Evolutionary conservation across 768 basidiomycete species (phyloP), one percentile per base, ranked within the genome.

Genomic region (Albatrellus ellisii): DNA sequence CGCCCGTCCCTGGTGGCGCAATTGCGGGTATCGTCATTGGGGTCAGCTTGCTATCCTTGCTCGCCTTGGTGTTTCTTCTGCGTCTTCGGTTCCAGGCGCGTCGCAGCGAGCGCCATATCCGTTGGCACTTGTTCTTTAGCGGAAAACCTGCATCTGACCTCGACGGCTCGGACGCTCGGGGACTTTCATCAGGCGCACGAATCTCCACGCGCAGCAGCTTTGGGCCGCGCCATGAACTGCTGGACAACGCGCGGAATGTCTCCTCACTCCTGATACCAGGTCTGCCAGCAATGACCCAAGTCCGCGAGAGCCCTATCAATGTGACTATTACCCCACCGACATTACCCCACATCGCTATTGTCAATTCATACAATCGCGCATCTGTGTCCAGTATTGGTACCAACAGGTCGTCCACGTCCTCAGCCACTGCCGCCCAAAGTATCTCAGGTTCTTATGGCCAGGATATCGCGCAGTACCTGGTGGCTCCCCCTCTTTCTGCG

Each of bases 191-290:
- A 22, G 47, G 51, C 27, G 41, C 46, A 47, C 44, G 33, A 66
- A 59, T 36, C 56, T 56, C 55, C 10, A 44, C 62, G 2, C 65
- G 75, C 37, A 79, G 77, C 56, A 79, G 77, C 58, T 80, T 79
- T 39, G 79, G 67, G 14, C 35, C 4, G 8, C 26, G 37, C 26
- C 26, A 36, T 24, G 24, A 33, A 15, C 14, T n/a, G 22, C 28
- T 25, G 5, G 18, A 15, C 15, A 33, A 28, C 17, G 31, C 37
- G 35, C 18, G 20, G 8, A 12, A 12, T 22, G 7, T 22, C n/a
- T 2, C 17, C 3, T 32, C 29, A 17, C 29, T 14, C 29, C 14
- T 14, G 3, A 4, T 32, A 5, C 29, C 29, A 15, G 18, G 14
- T 15, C 24, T 35, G 17, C 33, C 45, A 18, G 39, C 45, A 21